Base-by-base conservation (phyloP, 441 rosid genomes). In the Dalechampia spathulata region DNA sequence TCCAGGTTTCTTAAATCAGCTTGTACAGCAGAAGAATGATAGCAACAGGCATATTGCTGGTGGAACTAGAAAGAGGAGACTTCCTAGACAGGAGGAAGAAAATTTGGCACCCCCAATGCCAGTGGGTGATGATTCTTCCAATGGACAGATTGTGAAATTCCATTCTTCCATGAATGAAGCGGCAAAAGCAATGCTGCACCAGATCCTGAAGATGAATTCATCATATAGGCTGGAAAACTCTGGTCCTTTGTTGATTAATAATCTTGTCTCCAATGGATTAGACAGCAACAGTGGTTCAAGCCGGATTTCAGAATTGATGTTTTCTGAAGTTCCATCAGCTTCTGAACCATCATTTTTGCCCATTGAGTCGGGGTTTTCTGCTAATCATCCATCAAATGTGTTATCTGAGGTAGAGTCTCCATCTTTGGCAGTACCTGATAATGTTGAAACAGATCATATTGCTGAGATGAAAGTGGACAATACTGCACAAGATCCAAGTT, bases 141-240 rank as follows among this genome's bases (percentile, higher is more conserved):
- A 81, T 66, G 95, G 96, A 46, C 86, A 78, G 78, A 83, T 87
- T 34, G 83, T 83, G 49, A 93, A 82, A 62, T 87, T 83, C 74
- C 86, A 83, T 50, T 89, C 84, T 64, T 75, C 78, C 19, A 72
- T 77, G 88, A 87, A 86, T 47, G 92, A 83, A 71, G 86, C 90
- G 50, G 80, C 83, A 28, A 79, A 78, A 63, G 79, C 83, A 52
- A 73, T 89, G 92, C 61, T 90, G 52, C 73, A 55, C 61, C 88
- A 85, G 71, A 74, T 85, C 56, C 77, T 82, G 83, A 76, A 75
- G 68, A 70, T 69, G 58, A 79, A 83, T 54, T 16, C 81, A 54
- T 73, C 85, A 53, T 40, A 76, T 42, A 74, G 61, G 67, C 47
- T 79, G 74, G 90, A 83, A 55, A 79, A 58, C 17, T 57, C 74